phyloP scores from a whole-genome alignment of 1,284 basidiomycete genomes.

The Cerrena zonata region DNA sequence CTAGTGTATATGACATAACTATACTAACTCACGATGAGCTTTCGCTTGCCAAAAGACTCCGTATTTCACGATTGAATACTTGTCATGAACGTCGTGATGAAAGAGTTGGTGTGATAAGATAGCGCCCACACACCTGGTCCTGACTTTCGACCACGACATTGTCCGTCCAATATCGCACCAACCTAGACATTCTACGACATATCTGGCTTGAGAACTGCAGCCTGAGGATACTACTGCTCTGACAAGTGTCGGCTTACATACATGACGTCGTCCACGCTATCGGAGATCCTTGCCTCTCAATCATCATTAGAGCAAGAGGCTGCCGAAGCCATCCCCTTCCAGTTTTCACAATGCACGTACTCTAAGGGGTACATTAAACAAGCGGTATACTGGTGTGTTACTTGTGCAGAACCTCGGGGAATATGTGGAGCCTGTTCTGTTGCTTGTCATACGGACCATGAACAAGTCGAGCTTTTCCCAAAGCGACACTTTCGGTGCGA shows the following conservation, averaged over 20 bases:
- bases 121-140: no score
- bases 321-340: conserved; percentile 65
- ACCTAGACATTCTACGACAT: no score
- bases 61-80: no score
- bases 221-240: not conserved
- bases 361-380: conserved; percentile 55
- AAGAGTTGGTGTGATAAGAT: no score
- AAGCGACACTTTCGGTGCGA: conserved; percentile 77
- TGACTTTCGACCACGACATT: no score
- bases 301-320: conserved; percentile 60
- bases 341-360: conserved; percentile 71
- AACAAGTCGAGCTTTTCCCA: conserved; percentile 78
- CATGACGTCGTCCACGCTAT: conserved; percentile 19
- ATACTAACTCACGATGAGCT: no score
- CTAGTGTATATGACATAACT: no score
- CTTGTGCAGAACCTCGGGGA: conserved; percentile 52
- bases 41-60: no score
- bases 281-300: conserved; percentile 48
- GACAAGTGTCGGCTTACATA: not conserved
- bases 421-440: conserved; percentile 77
- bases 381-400: conserved; percentile 70
- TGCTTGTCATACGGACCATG: conserved; percentile 75
- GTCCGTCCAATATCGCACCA: no score
- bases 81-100: no score
- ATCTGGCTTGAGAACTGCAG: no score